Base-by-base conservation (phyloP, 2,329 filamentous ascomycete genomes). In the Ambrosiella beaveri region DNA sequence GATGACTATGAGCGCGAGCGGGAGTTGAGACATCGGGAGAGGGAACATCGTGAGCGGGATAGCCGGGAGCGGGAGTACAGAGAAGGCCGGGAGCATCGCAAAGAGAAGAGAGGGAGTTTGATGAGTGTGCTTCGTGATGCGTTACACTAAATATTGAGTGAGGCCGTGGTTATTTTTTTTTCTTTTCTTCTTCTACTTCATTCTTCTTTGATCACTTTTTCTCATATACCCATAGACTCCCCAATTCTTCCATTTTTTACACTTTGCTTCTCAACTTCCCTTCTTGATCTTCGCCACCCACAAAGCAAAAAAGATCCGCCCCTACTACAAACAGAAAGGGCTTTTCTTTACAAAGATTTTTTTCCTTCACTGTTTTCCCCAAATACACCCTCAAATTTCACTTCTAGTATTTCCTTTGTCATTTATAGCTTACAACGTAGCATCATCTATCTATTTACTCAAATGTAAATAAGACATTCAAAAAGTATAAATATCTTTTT, bases 101-200 rank as follows among this genome's bases (percentile, higher is more conserved):
- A 57, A 45, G 70, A 69, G 11, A 75, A 74, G 67, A 74, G 75
- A 53, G 77, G 80, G 62, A 75, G 78, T 13, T 70, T 82, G 3
- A 73, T 75, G 1, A 78, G 76, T 0, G 80, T 78, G 4, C 76
- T 80, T 1, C 76, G 84, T 37, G 80, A 80, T 3, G 78, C 66
- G 83, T 61, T 64, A 82, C 51, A 75, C 75, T 57, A 78, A 1
- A 67, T 83, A 78, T 27, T 53, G n/a, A 15, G 35, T 11, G 35
- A 50, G 45, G 27, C 11, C 17, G 11, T 38, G 41, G 9, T 45
- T 41, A 13, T 52, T 60, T 7, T 57, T 27, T 50, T 54, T 58
- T 41, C 40, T 39, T 15, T n/a, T 53, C 9, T 53, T 53, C 12
- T 37, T 39, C 5, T 41, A 27, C 39, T 15, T 36, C 38, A 40